phyloP scores from a whole-genome alignment of 192 early-diverging fungal species.

The Umbelopsis vinacea region DNA sequence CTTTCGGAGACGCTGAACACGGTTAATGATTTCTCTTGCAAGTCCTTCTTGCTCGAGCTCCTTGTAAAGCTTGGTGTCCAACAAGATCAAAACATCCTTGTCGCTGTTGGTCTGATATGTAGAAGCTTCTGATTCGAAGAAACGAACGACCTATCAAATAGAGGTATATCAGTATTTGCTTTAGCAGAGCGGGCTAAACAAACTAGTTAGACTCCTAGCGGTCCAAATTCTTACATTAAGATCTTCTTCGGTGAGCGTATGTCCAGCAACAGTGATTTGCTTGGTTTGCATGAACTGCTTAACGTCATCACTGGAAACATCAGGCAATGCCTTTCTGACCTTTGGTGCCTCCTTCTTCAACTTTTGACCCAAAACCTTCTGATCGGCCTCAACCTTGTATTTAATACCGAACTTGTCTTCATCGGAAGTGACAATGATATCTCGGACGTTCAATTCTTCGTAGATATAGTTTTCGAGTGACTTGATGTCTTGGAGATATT shows the following conservation, averaged over 20 bases:
- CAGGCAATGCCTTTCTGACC: slow-evolving; percentile 84
- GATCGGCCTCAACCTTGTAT: slow-evolving; percentile 91
- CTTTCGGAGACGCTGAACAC: slow-evolving; percentile 95
- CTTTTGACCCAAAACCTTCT: slow-evolving; percentile 86
- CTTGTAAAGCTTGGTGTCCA: slow-evolving; percentile 83
- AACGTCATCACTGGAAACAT: slow-evolving; percentile 75
- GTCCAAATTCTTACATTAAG: slow-evolving; percentile 54
- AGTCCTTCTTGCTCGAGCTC: slow-evolving; percentile 87
- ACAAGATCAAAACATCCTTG: slow-evolving; percentile 83
- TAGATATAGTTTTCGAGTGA: slow-evolving; percentile 86
- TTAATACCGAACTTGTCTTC: slow-evolving; percentile 92
- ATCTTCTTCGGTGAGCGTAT: slow-evolving; percentile 80
- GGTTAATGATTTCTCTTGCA: slow-evolving; percentile 96
- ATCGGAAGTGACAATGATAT: slow-evolving; percentile 85
- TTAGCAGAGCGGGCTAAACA: not conserved
- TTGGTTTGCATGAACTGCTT: slow-evolving; percentile 76
- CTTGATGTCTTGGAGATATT: slow-evolving; percentile 88
- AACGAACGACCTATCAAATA: slow-evolving; percentile 62
- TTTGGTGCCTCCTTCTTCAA: slow-evolving; percentile 87
- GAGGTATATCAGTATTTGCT: not conserved
- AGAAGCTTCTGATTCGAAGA: slow-evolving; percentile 74
- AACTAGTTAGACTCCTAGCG: not conserved
- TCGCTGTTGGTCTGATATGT: slow-evolving; percentile 77
- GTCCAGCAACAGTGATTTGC: slow-evolving; percentile 77
- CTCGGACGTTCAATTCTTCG: slow-evolving; percentile 93